A percentile compares a stretch with the other conserved stretches of the same genome.
Conservation (phyloP, 2,329 filamentous ascomycete genomes). For the Aspergillus puulaauensis region DNA sequence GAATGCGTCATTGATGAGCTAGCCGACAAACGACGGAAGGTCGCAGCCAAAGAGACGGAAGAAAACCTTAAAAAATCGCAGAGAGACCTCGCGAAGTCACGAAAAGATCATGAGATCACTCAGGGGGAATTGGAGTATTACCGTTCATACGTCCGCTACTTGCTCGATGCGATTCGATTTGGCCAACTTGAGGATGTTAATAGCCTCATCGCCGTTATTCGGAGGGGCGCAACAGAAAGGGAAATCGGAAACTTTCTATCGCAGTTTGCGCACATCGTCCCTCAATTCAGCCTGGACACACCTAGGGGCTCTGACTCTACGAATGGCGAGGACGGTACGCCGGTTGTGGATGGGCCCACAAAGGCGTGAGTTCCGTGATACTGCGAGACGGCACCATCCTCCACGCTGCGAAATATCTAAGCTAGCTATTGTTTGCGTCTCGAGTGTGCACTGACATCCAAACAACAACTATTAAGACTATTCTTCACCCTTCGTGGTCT, state of each 20-base stretch:
- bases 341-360: not conserved
- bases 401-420: not conserved
- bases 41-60: conserved; percentile 27
- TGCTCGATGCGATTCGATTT: conserved; percentile 27
- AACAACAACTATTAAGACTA: not conserved
- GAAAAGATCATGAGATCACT: not conserved
- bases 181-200: conserved; percentile 21
- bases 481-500: not conserved
- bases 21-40: conserved; percentile 39
- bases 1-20: conserved; percentile 35
- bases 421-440: not conserved
- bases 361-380: not conserved
- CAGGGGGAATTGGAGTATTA: conserved; percentile 17
- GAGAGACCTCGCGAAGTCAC: conserved; percentile 19
- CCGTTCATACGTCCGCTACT: conserved; percentile 26
- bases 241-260: not conserved
- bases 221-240: conserved; percentile 16
- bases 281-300: not conserved
- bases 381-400: not conserved
- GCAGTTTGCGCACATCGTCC: not conserved
- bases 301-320: not conserved
- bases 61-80: conserved; percentile 34
- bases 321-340: not conserved
- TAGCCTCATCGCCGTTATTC: conserved; percentile 27
- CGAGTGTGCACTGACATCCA: not conserved